Evolutionary conservation across 2,329 filamentous ascomycete species (phyloP), one percentile per base, ranked within the genome.

Genomic region (Arthroderma sp.): DNA sequence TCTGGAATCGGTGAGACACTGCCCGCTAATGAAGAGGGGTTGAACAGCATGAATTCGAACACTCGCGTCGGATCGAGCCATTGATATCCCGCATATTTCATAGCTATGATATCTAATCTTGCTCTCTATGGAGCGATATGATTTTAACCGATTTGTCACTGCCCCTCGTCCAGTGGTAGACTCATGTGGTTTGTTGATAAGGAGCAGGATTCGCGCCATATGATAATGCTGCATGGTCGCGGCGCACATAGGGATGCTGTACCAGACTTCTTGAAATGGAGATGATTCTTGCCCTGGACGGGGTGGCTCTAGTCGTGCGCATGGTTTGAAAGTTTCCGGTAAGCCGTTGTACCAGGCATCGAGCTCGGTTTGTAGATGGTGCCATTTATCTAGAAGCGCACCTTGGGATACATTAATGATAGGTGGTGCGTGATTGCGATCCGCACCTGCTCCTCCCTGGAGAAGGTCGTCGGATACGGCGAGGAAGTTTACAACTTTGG

Each of bases 401-500:
- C 60, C 50, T 50, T 64, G 64, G 58, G 57, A 59, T 51, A 59
- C 61, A 46, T 56, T 59, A 50, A 55, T 55, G 15, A 22, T 22
- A 22, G 15, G 3, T 22, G 15, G 15, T 22, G 15, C 15, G 15
- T 22, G 15, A 22, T 22, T 22, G 15, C 15, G 15, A 22, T 22
- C 15, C 50, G 55, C 55, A 9, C 56, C 55, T 27, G 54, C 45
- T 8, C 58, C 52, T 9, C 49, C 49, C 30, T 56, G 53, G 38
- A 57, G 64, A 3, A 74, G 54, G 4, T 71, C 69, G 46, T 78
- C 75, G 0, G 75, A 74, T 0, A 70, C 67, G 5, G 72, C 75
- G 45, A 81, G 73, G 55, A 75, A 80, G 54, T 83, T 82, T 42
- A 80, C 72, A 4, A 81, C 71, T 52, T 81, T 81, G 5, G 77